These are phyloP conservation scores for Leptographium galeiforme DNA, from an alignment of 2,329 filamentous ascomycete genomes.

Conservation along the genomic window DNA sequence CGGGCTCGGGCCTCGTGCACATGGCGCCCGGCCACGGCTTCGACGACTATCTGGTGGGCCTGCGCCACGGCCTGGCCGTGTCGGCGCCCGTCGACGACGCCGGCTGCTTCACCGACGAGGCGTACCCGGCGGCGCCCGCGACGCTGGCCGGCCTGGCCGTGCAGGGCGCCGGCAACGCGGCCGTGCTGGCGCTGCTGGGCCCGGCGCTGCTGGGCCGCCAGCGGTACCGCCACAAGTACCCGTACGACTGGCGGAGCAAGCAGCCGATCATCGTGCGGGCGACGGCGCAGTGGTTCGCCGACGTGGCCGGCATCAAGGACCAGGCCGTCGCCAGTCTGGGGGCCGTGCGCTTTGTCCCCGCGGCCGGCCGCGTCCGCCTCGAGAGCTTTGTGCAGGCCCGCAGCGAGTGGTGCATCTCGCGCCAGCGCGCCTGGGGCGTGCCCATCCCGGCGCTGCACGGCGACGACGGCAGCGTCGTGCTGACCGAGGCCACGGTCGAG, in stretches of 20 bases:
- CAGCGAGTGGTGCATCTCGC: constrained; percentile 95
- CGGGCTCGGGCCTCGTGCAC: constrained; percentile 93
- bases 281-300: constrained; percentile 95
- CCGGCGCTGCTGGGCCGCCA: constrained; percentile 56
- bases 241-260: constrained; percentile 96
- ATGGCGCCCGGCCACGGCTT: constrained; percentile 90
- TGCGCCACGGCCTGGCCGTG: constrained; percentile 53
- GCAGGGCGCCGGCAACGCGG: constrained; percentile 11
- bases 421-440: constrained; percentile 91
- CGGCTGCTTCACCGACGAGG: constrained; percentile 68
- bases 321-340: constrained; percentile 57
- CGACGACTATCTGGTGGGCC: constrained; percentile 84
- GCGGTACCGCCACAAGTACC: constrained; percentile 78
- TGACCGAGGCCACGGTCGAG: constrained; percentile 64
- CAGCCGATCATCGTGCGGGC: constrained; percentile 80
- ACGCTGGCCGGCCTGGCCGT: constrained; percentile 59
- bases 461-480: constrained; percentile 59
- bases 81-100: constrained; percentile 74
- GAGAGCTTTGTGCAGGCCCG: constrained; percentile 77
- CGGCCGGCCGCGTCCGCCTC: constrained; percentile 58
- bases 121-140: constrained; percentile 56
- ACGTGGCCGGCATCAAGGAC: constrained; percentile 71
- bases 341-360: constrained; percentile 65
- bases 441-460: constrained; percentile 87
- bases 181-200: constrained; percentile 54